Evolutionary conservation across 1,284 basidiomycete species (phyloP).

Genomic region (Cystobasidiaceae sp.): DNA sequence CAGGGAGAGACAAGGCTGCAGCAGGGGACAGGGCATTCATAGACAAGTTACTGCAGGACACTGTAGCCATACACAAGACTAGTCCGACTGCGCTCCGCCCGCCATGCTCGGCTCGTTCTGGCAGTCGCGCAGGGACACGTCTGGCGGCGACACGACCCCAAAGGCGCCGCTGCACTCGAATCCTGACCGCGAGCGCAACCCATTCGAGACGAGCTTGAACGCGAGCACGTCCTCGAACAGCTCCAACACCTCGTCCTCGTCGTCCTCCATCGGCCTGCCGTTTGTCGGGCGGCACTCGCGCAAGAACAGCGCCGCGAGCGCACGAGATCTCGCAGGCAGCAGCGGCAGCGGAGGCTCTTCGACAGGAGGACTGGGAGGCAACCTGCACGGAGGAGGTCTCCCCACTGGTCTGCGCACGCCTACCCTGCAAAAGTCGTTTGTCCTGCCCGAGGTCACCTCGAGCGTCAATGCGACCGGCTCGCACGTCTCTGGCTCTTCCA

Average conservation of each 20-base stretch:
- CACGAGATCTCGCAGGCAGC: background rate
- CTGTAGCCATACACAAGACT: background rate
- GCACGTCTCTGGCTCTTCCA: background rate
- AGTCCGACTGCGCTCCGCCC: background rate
- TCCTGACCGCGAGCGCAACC: conserved; percentile 22
- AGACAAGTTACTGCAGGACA: background rate
- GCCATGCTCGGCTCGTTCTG: conserved; percentile 29
- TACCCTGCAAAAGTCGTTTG: conserved; percentile 26
- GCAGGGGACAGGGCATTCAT: background rate
- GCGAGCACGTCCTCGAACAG: background rate
- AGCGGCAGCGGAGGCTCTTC: background rate
- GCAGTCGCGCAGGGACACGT: conserved; percentile 6
- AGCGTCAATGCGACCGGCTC: conserved; percentile 9
- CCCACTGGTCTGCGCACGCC: conserved; percentile 28
- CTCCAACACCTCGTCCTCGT: background rate
- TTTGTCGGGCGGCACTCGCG: conserved; percentile 6
- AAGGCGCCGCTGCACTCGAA: conserved; percentile 10
- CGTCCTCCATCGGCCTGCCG: background rate
- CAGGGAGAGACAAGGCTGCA: too few species aligned
- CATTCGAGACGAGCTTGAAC: conserved; percentile 15
- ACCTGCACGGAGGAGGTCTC: too few species aligned
- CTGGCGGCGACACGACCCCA: conserved; percentile 22
- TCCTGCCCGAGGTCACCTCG: conserved; percentile 6
- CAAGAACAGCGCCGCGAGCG: conserved; percentile 21
- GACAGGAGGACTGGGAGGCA: too few species aligned